Conservation (phyloP, 2,329 filamentous ascomycete species). For the Domatiomyces catenatus region DNA sequence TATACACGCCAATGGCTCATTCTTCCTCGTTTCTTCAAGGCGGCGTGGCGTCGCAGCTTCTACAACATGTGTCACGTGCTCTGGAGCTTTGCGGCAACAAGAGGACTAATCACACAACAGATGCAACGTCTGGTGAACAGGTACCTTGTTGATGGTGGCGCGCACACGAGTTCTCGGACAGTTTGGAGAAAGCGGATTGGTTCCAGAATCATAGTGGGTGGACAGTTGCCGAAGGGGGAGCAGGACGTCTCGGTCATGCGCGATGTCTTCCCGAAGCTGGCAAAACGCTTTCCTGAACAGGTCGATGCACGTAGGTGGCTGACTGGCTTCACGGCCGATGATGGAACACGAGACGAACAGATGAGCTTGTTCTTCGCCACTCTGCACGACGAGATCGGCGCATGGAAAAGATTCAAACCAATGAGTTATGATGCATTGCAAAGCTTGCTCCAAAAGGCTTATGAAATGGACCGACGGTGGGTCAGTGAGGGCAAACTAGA, state of each 20-base stretch:
- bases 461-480: slow-evolving; percentile 22
- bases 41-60: slow-evolving; percentile 24
- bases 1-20: background rate
- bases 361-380: slow-evolving; percentile 18
- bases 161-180: slow-evolving; percentile 6
- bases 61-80: slow-evolving; percentile 32
- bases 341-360: slow-evolving; percentile 18
- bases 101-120: slow-evolving; percentile 19
- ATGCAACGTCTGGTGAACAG: slow-evolving; percentile 23
- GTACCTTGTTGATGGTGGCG: slow-evolving; percentile 20
- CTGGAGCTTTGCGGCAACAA: slow-evolving; percentile 34
- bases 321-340: background rate
- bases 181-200: background rate
- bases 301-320: slow-evolving; percentile 11
- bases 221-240: slow-evolving; percentile 19
- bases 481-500: background rate
- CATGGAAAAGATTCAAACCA: slow-evolving; percentile 16
- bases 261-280: slow-evolving; percentile 3
- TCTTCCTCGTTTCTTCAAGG: slow-evolving; percentile 22
- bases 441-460: slow-evolving; percentile 24
- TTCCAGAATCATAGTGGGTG: slow-evolving; percentile 2
- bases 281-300: slow-evolving; percentile 19
- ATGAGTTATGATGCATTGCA: slow-evolving; percentile 12
- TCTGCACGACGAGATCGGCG: slow-evolving; percentile 20
- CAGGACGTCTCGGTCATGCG: slow-evolving; percentile 12